phyloP scores from a whole-genome alignment of 768 basidiomycete genomes.

The Termitomyces sp. region DNA sequence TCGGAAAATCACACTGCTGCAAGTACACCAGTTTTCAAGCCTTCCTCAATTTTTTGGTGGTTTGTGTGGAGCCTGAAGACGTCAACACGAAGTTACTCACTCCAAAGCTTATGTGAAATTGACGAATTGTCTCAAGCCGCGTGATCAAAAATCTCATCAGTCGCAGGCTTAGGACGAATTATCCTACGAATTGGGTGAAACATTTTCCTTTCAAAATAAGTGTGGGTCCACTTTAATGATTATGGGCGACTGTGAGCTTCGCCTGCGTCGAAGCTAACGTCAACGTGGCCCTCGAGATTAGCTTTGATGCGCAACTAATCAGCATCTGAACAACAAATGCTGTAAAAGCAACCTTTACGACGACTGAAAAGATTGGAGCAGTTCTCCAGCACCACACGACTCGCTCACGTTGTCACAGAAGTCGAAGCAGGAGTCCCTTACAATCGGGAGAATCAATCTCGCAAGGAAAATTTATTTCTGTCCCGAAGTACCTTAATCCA shows the following conservation, averaged over 20 bases:
- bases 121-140: neutral
- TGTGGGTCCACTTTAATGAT: neutral
- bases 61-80: neutral
- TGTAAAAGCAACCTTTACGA: neutral
- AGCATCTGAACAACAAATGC: neutral
- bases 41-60: neutral
- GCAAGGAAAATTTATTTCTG: neutral
- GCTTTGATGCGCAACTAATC: neutral
- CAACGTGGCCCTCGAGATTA: neutral
- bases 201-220: neutral
- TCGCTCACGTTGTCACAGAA: neutral
- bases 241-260: neutral
- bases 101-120: neutral
- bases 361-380: neutral
- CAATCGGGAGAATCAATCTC: neutral
- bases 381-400: too few species aligned
- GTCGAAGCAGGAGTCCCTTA: neutral
- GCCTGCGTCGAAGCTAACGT: neutral
- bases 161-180: neutral
- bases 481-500: neutral
- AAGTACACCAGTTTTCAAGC: neutral
- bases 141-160: neutral
- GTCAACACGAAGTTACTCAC: neutral
- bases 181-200: neutral
- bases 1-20: neutral